phyloP scores from a whole-genome alignment of 163 green algal genomes.

The Scenedesmus sp. region DNA sequence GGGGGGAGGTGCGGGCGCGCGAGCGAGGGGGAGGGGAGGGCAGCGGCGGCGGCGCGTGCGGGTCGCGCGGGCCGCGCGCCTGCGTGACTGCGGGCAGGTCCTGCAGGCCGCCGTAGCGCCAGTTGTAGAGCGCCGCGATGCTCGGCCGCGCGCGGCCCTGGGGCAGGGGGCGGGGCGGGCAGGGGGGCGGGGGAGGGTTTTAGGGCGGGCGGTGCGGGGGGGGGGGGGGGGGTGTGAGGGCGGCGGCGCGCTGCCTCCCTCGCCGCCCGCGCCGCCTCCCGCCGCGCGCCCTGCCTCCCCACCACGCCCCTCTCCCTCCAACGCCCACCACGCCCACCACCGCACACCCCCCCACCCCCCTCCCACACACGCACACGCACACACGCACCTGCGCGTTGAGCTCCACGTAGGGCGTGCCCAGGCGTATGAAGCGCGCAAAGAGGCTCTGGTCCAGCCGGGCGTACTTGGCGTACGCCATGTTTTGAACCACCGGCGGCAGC shows the following conservation, averaged over 20 bases:
- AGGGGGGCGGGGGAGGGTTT: background rate
- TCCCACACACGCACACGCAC: no score
- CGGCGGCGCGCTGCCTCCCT: no score
- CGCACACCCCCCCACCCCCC: no score
- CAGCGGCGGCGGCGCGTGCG: no score
- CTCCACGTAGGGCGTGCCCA: conserved; percentile 94
- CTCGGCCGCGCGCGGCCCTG: conserved; percentile 80
- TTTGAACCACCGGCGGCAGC: conserved; percentile 98
- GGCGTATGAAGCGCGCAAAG: conserved; percentile 97
- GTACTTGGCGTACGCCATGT: conserved; percentile 96
- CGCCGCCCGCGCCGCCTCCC: background rate
- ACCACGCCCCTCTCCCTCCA: background rate
- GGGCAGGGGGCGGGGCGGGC: conserved; percentile 84
- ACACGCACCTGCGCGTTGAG: conserved; percentile 88
- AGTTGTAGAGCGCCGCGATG: conserved; percentile 96
- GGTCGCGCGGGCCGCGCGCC: conserved; percentile 11
- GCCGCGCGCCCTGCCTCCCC: background rate
- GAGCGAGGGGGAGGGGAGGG: no score
- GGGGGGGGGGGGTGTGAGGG: background rate
- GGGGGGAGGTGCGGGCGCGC: no score
- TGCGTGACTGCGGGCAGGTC: conserved; percentile 84
- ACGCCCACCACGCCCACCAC: background rate
- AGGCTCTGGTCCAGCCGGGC: conserved; percentile 95
- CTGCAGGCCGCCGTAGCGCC: conserved; percentile 90
- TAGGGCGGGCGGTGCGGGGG: background rate